These are phyloP conservation scores for Calonectria hongkongensis DNA, from an alignment of 2,329 filamentous ascomycete genomes.

Conservation along the genomic window DNA sequence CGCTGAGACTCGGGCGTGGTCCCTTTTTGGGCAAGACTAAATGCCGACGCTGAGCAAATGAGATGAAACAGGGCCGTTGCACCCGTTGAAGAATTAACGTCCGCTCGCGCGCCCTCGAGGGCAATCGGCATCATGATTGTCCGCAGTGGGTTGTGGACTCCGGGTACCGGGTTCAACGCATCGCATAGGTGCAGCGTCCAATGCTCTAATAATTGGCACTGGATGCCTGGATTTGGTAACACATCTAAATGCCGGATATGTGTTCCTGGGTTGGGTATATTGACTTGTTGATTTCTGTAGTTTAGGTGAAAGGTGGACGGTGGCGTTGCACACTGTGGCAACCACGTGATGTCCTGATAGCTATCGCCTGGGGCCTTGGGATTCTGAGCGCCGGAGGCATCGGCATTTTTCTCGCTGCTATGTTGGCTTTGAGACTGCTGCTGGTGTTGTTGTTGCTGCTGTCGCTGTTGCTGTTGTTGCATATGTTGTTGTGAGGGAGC, in stretches of 20 bases:
- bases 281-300: slow-evolving; percentile 1
- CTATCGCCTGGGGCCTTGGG: slow-evolving; percentile 2
- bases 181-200: slow-evolving; percentile 52
- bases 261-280: slow-evolving; percentile 20
- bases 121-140: slow-evolving; percentile 53
- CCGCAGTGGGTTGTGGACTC: slow-evolving; percentile 47
- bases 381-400: slow-evolving; percentile 26
- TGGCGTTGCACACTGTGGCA: slow-evolving; percentile 33
- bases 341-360: slow-evolving; percentile 40
- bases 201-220: slow-evolving; percentile 50
- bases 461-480: neutral
- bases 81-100: slow-evolving; percentile 46
- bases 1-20: slow-evolving; percentile 38
- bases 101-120: slow-evolving; percentile 48
- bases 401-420: neutral
- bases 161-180: slow-evolving; percentile 49
- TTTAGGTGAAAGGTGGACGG: neutral
- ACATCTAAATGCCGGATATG: slow-evolving; percentile 45
- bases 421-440: slow-evolving; percentile 1
- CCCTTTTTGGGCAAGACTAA: slow-evolving; percentile 47
- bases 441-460: neutral
- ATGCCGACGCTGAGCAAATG: slow-evolving; percentile 52
- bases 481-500: slow-evolving; percentile 15
- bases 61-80: slow-evolving; percentile 51
- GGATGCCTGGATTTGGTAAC: slow-evolving; percentile 45